These are phyloP conservation scores for Talaromyces adpressus DNA, from an alignment of 495 filamentous ascomycete species.

Conservation along the genomic window DNA sequence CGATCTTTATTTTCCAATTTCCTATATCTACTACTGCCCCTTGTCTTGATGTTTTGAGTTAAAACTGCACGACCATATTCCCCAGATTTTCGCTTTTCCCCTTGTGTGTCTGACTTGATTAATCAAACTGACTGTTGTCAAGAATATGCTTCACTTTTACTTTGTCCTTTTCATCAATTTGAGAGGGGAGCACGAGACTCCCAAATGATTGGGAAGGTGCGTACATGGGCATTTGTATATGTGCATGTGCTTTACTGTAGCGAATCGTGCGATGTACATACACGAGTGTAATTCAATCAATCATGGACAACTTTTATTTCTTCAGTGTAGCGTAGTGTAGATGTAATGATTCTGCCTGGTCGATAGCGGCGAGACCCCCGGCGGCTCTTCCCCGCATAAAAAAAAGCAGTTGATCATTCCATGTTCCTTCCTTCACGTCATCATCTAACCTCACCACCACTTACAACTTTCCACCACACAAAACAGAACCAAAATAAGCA, in stretches of 20 bases:
- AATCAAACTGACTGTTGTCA: slow-evolving; percentile 16
- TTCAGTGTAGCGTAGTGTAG: background rate
- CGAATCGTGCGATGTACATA: slow-evolving; percentile 12
- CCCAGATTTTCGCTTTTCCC: slow-evolving; percentile 14
- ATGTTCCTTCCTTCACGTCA: background rate
- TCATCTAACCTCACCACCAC: background rate
- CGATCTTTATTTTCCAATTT: slow-evolving; percentile 21
- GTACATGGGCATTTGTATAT: background rate
- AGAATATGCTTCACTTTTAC: background rate
- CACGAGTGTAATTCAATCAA: background rate
- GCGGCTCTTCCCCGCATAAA: background rate
- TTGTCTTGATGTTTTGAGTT: slow-evolving; percentile 14
- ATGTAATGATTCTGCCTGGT: background rate
- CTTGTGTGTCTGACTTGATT: slow-evolving; percentile 12
- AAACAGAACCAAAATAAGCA: slow-evolving; percentile 10
- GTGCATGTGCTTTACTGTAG: slow-evolving; percentile 1
- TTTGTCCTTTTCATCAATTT: slow-evolving; percentile 9
- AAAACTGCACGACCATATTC: slow-evolving; percentile 8
- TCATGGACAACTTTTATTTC: background rate
- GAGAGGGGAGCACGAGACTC: background rate
- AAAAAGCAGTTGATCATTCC: background rate
- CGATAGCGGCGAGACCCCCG: background rate
- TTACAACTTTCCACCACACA: background rate
- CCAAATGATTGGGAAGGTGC: background rate
- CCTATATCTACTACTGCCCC: slow-evolving; percentile 12